phyloP scores from a whole-genome alignment of 1,139 yeast species.

The Kodamaea sp. region DNA sequence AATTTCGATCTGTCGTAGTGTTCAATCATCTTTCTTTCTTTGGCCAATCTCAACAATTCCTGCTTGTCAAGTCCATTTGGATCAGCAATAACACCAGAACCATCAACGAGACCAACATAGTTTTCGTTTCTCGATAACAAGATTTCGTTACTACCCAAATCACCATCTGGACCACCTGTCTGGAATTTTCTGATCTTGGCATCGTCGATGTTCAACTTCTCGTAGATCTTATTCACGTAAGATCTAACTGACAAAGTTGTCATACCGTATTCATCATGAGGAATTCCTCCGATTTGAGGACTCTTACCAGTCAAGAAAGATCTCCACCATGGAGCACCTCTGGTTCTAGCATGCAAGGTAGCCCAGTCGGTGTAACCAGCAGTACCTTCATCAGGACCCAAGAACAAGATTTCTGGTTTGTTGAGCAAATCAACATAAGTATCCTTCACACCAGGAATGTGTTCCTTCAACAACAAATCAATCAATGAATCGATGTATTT shows the following conservation, averaged over 20 bases:
- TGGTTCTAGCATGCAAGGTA: conserved; percentile 85
- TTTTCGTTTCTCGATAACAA: conserved; percentile 77
- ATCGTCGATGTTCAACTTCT: conserved; percentile 65
- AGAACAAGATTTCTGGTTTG: conserved; percentile 84
- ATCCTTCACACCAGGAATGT: conserved; percentile 78
- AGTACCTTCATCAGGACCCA: conserved; percentile 99
- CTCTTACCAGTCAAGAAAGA: conserved; percentile 97
- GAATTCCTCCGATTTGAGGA: conserved; percentile 92
- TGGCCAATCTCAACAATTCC: conserved; percentile 80
- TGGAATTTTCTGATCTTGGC: conserved; percentile 73
- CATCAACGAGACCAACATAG: conserved; percentile 90
- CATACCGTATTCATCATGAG: conserved; percentile 98
- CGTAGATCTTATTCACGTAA: conserved; percentile 85
- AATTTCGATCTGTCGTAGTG: conserved; percentile 67
- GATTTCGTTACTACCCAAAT: conserved; percentile 94
- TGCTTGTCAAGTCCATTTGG: conserved; percentile 82
- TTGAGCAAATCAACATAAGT: conserved; percentile 81
- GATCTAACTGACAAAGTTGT: conserved; percentile 93
- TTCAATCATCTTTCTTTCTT: conserved; percentile 72
- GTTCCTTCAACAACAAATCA: conserved; percentile 77
- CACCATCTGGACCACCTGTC: conserved; percentile 99
- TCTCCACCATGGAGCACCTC: conserved; percentile 99
- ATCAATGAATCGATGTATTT: conserved; percentile 91
- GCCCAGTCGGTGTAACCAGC: conserved; percentile 98
- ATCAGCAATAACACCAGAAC: conserved; percentile 93